Conservation (phyloP, 2,329 filamentous ascomycete species). For the Aspergillus sp. region DNA sequence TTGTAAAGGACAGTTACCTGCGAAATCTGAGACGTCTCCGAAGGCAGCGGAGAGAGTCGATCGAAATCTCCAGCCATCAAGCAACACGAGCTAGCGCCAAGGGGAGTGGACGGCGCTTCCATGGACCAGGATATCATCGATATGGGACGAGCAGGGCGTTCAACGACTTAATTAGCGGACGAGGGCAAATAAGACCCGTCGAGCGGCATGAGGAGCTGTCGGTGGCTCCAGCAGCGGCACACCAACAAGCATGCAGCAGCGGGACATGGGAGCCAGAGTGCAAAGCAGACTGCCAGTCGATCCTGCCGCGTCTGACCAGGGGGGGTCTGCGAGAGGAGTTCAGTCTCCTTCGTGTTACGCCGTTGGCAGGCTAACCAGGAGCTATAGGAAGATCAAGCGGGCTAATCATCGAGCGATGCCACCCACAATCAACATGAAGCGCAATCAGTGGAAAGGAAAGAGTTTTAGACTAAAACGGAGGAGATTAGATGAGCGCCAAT, state of each 20-base stretch:
- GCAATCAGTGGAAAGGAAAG: neutral
- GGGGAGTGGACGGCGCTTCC: slow-evolving; percentile 30
- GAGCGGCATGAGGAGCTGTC: slow-evolving; percentile 13
- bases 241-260: slow-evolving; percentile 35
- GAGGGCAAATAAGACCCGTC: slow-evolving; percentile 30
- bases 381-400: neutral
- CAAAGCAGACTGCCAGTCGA: slow-evolving; percentile 7
- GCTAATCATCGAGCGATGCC: neutral
- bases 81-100: slow-evolving; percentile 34
- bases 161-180: slow-evolving; percentile 34
- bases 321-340: neutral
- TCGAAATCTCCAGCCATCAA: slow-evolving; percentile 34
- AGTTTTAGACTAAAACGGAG: slow-evolving; percentile 6
- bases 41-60: slow-evolving; percentile 31
- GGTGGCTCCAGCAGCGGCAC: slow-evolving; percentile 29
- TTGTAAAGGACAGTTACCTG: slow-evolving; percentile 4
- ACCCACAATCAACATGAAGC: slow-evolving; percentile 1
- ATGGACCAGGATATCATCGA: slow-evolving; percentile 18
- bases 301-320: slow-evolving; percentile 4
- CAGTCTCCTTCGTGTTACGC: neutral
- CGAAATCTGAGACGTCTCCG: slow-evolving; percentile 20
- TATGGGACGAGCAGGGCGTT: slow-evolving; percentile 16
- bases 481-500: slow-evolving; percentile 10
- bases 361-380: neutral
- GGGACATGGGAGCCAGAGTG: slow-evolving; percentile 18